Conservation (phyloP, 805 yeast genomes). For the Yamadazyma endophytica region DNA sequence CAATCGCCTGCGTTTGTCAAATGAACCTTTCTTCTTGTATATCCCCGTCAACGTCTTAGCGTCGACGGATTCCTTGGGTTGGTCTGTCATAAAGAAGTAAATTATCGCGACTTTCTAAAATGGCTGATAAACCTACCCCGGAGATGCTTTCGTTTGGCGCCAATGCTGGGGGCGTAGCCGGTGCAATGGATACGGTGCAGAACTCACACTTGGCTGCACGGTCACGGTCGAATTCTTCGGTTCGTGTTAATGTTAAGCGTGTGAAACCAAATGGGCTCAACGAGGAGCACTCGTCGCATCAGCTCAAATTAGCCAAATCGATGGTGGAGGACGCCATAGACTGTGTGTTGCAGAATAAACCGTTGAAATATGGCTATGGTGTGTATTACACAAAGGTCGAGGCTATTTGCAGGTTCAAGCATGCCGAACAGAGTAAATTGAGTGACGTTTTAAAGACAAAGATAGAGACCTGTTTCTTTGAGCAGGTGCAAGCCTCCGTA, state of each 20-base stretch:
- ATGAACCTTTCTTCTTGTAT: constrained; percentile 47
- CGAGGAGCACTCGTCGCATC: constrained; percentile 9
- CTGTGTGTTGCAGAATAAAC: constrained; percentile 13
- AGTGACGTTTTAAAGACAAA: constrained; percentile 14
- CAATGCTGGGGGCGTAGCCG: constrained; percentile 1
- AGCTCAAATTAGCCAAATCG: constrained; percentile 10
- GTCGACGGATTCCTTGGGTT: constrained; percentile 14
- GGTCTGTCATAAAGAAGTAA: background rate
- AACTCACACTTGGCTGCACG: constrained; percentile 16
- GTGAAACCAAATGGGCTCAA: constrained; percentile 13
- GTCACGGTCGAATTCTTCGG: constrained; percentile 7
- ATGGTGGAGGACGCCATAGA: constrained; percentile 14
- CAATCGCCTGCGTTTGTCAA: constrained; percentile 42
- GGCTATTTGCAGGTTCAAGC: constrained; percentile 25
- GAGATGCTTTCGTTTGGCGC: constrained; percentile 12
- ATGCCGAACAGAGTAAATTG: constrained; percentile 29
- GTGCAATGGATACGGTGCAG: no score
- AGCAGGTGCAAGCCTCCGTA: constrained; percentile 9
- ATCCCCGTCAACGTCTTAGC: constrained; percentile 36
- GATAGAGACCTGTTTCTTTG: constrained; percentile 14
- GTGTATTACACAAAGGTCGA: constrained; percentile 27
- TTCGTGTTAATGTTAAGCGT: constrained; percentile 12
- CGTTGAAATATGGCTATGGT: constrained; percentile 17
- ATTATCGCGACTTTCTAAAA: constrained; percentile 1
- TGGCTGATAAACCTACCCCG: constrained; percentile 9